Base-by-base conservation (phyloP, 345 rosid genomes). In the Barbarea vulgaris region DNA sequence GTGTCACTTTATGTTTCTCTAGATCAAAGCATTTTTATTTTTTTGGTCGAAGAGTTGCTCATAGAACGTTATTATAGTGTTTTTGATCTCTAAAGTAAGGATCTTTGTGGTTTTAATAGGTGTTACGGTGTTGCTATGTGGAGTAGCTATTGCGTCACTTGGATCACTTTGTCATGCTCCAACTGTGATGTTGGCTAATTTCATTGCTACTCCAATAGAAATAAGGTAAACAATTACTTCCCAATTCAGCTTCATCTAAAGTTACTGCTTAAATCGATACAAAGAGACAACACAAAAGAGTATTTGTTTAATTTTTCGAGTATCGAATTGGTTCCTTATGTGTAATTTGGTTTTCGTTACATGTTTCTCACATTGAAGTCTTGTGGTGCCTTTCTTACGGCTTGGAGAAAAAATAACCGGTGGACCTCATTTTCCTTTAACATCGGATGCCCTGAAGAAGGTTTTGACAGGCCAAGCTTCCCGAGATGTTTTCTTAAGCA, bases 361-460 rank as follows among this genome's bases (percentile, higher is more conserved):
- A 3, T 47, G 10, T 79, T 10, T 79, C 74, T 76, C 63, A 13
- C 51, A 42, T 78, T 73, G 72, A 75, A 94, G 98, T 78, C 88
- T 94, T 70, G 67, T 94, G 54, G 86, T 94, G 61, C 98, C 98
- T 28, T 94, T 94, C 89, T 82, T 94, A 87, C 96, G 98, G 39
- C 81, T 94, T 59, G 98, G 97, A 5, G 97, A 94, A 82, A 57
- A 62, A 36, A 36, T 94, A 12, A 63, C 86, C 3, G 97, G 97
- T 19, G 98, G 98, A 63, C 81, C 96, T 54, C 96, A 85, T 86
- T 94, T 94, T 83, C 89, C 96, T 9, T 79, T 94, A 64, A 87
- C 93, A 47, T 80, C 98, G 24, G 98, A 90, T 84, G 97, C 96
- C 4, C 56, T 94, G 75, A 91, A 87, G 91, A 90, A 83, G 79